These are phyloP conservation scores for Zygosaccharomyces gambellarensis DNA, from an alignment of 805 yeast genomes.

Conservation along the genomic window DNA sequence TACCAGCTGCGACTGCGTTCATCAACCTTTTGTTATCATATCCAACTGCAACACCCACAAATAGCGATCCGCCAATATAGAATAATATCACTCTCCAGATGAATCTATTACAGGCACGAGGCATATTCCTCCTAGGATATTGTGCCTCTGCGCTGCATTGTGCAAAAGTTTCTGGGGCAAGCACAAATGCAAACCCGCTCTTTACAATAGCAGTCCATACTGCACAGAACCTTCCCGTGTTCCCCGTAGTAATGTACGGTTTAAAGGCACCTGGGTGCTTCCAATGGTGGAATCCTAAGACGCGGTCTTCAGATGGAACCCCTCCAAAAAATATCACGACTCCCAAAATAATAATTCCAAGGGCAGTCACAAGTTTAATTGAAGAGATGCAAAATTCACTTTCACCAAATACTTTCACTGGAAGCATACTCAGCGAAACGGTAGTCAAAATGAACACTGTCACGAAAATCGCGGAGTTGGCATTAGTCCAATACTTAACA, in stretches of 20 bases:
- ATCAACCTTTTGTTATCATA: slow-evolving; percentile 32
- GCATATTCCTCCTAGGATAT: slow-evolving; percentile 44
- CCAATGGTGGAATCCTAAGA: slow-evolving; percentile 64
- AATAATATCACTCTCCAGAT: slow-evolving; percentile 50
- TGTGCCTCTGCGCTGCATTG: slow-evolving; percentile 46
- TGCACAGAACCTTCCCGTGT: slow-evolving; percentile 48
- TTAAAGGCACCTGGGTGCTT: slow-evolving; percentile 45
- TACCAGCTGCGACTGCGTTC: slow-evolving; percentile 32
- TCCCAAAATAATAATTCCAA: slow-evolving; percentile 56
- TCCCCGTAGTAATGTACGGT: slow-evolving; percentile 33
- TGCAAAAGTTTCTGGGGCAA: slow-evolving; percentile 5
- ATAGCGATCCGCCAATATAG: slow-evolving; percentile 49
- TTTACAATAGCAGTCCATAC: slow-evolving; percentile 43
- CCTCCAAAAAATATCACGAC: slow-evolving; percentile 62
- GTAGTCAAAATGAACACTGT: slow-evolving; percentile 19
- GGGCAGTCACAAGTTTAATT: slow-evolving; percentile 59
- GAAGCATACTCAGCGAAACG: slow-evolving; percentile 12
- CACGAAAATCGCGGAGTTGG: slow-evolving; percentile 5
- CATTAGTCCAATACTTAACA: slow-evolving; percentile 6
- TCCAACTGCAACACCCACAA: slow-evolving; percentile 51
- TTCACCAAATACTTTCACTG: slow-evolving; percentile 39
- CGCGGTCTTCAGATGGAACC: slow-evolving; percentile 45
- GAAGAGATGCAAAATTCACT: slow-evolving; percentile 63
- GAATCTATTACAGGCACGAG: slow-evolving; percentile 46
- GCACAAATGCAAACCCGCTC: slow-evolving; percentile 6